Evolutionary conservation across 257 asterid species (phyloP), one percentile per base, ranked within the genome.

Genomic region (Nicotiana sylvestris): DNA sequence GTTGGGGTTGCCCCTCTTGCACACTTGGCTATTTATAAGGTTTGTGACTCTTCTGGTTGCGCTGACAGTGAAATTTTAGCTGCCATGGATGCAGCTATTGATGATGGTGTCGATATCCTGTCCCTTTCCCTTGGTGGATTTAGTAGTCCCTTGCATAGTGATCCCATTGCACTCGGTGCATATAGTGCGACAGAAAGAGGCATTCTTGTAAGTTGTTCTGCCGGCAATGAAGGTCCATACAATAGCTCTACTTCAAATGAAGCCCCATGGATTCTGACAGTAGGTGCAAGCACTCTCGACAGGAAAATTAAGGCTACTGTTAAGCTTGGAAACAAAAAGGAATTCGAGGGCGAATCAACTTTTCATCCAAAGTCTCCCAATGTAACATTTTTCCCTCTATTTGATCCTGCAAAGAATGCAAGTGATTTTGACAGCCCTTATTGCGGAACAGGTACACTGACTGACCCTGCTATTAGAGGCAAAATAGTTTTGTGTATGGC

Each of bases 1-100:
- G 88, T 18, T 37, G 95, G 95, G 8, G 76, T 89, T 29, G 91
- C 91, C 0, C 92, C 95, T 4, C 90, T 64, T 32, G 93, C 95
- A 74, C 93, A 91, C 68, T 25, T 91, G 58, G 92, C 95, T 0
- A 39, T 87, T 1, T 91, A 90, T 87, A 91, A 81, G 79, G 89
- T 82, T 1, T 89, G 93, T 32, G 0, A 0, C 1, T n/a, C 1
- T 4, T 9, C 17, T 12, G 32, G 43, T 17, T 91, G 93, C 35
- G 11, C n/a, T 0, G 89, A 86, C 3, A 80, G 87, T 12, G 87
- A 32, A 13, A 8, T 87, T 3, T 6, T 91, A n/a, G 94, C 94
- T 0, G 93, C 84, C 0, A 87, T 91, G 85, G 94, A 91, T 46
- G n/a, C 60, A 0, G 91, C 93, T 4, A 87, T 90, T 17, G 89